These are phyloP conservation scores for Aspergillus versicolor DNA, from an alignment of 2,329 filamentous ascomycete genomes.

Conservation along the genomic window DNA sequence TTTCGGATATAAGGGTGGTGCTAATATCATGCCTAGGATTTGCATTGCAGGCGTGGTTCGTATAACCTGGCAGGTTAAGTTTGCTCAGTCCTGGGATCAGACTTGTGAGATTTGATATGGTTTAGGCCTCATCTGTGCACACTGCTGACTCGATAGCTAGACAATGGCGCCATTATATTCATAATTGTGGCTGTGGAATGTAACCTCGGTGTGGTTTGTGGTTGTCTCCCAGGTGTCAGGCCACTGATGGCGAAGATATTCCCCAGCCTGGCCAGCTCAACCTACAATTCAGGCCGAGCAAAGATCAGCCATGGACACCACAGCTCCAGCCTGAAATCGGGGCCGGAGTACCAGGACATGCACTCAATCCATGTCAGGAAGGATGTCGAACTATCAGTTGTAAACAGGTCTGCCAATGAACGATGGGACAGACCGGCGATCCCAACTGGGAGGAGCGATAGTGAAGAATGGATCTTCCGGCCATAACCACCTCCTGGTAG, in stretches of 20 bases:
- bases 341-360: background rate
- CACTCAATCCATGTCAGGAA: conserved; percentile 7
- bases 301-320: background rate
- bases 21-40: background rate
- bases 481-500: background rate
- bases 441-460: conserved; percentile 1
- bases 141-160: background rate
- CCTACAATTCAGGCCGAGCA: background rate
- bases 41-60: conserved; percentile 5
- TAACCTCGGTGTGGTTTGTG: conserved; percentile 1
- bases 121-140: background rate
- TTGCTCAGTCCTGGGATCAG: conserved; percentile 8
- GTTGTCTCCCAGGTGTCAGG: conserved; percentile 3
- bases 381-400: conserved; percentile 4
- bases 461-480: conserved; percentile 8
- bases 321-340: background rate
- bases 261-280: conserved; percentile 1
- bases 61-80: conserved; percentile 8
- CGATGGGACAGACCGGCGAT: background rate
- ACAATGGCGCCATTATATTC: conserved; percentile 7
- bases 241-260: conserved; percentile 5
- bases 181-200: conserved; percentile 2
- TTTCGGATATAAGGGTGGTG: background rate
- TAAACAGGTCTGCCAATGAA: background rate
- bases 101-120: background rate